Evolutionary conservation across 768 basidiomycete genomes (phyloP), one percentile per base, ranked within the genome.

Genomic region (Gyrodon lividus): DNA sequence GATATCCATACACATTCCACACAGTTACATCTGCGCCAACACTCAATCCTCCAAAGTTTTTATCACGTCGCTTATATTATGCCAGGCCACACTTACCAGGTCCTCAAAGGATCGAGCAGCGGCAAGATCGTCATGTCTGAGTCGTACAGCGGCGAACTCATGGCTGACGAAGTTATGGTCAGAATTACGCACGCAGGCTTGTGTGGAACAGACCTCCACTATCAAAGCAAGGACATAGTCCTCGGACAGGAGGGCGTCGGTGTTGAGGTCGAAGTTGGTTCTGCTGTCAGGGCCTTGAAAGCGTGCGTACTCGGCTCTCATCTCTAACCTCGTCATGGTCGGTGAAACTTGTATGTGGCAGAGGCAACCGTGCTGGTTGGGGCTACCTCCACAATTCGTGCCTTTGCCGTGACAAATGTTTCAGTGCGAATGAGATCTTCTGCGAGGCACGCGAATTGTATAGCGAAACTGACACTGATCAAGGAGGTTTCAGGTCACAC

Each of bases 201-300:
- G n/a, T 67, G 68, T 22, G 67, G 63, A 3, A 70, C 67, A 1
- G 71, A 72, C 50, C 55, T 67, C 17, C 67, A 70, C 37, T 60
- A 54, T 39, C 57, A 56, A 42, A 47, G 54, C 24, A 33, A 49
- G 4, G 67, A 65, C 42, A 64, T 65, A 43, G 67, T 67, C 19
- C 64, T 70, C 26, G 68, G 69, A 14, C 68, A 70, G 47, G 69
- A 70, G 56, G 69, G 68, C n/a, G 53, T 66, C 19, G 69, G 58
- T 19, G 34, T 68, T 24, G 62, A 69, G 39, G 58, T 68, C 40
- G 41, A 56, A 30, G 52, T 67, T 37, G 68, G 69, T 3, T 38
- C 62, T n/a, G 54, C 39, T 9, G 69, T 70, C 30, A 30, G 51
- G 46, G 6, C 46, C n/a, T 70, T 69, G 61, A 64, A 65, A 56